Evolutionary conservation across 2,329 filamentous ascomycete genomes (phyloP), one percentile per base, ranked within the genome.

Genomic region (Chaetomium olivaceum): DNA sequence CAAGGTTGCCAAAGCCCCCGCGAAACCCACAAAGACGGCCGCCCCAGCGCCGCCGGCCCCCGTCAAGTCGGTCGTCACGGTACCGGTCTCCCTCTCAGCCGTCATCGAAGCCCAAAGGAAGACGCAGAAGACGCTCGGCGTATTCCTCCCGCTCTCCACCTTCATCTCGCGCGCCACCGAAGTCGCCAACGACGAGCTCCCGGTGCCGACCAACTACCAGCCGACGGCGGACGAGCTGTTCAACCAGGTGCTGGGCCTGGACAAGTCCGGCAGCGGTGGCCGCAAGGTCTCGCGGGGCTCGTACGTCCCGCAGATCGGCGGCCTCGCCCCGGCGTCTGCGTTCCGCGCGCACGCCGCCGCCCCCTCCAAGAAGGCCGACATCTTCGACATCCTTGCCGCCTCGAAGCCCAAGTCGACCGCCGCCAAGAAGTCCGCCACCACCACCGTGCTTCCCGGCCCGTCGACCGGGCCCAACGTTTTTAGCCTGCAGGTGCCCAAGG

Each of bases 121-220:
- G 75, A 87, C 98, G 71, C 85, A 93, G 73, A 82, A 89, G 62
- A 89, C 87, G 4, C 84, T 97, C 29, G 92, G 92, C 67, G 87
- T 94, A 65, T 90, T 88, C 74, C 81, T 97, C 57, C 93, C 94
- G 16, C 81, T 98, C 5, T 92, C 91, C 2, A 92, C 91, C 14
- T 97, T 98, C 80, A 87, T 99, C 75, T 85, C 88, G 63, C 90
- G 93, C 62, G 95, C 95, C 50, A 86, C 91, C 50, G 89, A 95
- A 73, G 80, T 96, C 29, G 95, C 95, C 67, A 98, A 98, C 79
- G 90, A 95, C 69, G 87, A 91, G 55, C 85, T 98, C 8, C 94
- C 94, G 2, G 81, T 85, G 31, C 85, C 88, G 5, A 83, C 87
- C 66, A 81, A 82, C 67, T 83, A 85, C 55, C 84, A 87, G 74